Conservation (phyloP, 768 basidiomycete genomes). For the Chlorophyllum brunneum region DNA sequence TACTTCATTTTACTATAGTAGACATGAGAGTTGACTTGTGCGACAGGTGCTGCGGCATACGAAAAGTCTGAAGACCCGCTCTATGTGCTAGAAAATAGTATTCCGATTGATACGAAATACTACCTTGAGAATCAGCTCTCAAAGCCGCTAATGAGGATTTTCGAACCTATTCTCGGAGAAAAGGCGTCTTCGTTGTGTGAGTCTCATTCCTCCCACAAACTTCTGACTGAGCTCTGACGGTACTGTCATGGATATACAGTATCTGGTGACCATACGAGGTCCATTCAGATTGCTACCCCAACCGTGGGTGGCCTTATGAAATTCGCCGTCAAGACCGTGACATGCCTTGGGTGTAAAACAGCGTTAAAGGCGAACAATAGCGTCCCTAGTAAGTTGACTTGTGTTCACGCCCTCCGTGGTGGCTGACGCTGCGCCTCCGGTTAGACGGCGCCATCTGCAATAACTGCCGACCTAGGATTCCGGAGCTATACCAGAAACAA, state of each 20-base stretch:
- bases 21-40: neutral
- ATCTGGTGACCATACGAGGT: constrained; percentile 92
- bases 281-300: constrained; percentile 95
- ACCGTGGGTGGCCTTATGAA: constrained; percentile 98
- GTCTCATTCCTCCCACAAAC: constrained; percentile 6
- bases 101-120: constrained; percentile 97
- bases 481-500: constrained; percentile 93
- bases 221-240: constrained; percentile 3
- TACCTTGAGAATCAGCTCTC: constrained; percentile 98
- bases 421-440: neutral
- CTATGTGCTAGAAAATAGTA: constrained; percentile 95
- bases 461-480: constrained; percentile 82
- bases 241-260: constrained; percentile 62
- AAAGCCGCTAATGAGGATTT: constrained; percentile 95
- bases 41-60: constrained; percentile 87
- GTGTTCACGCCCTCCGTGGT: neutral
- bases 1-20: neutral
- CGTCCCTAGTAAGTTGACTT: constrained; percentile 47
- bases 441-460: constrained; percentile 91
- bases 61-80: constrained; percentile 99
- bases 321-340: constrained; percentile 93
- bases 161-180: constrained; percentile 95
- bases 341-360: constrained; percentile 95
- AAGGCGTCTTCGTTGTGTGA: constrained; percentile 79
- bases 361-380: constrained; percentile 77